Evolutionary conservation across 768 basidiomycete genomes (phyloP).

Genomic region (Pleurotus cornucopiae): DNA sequence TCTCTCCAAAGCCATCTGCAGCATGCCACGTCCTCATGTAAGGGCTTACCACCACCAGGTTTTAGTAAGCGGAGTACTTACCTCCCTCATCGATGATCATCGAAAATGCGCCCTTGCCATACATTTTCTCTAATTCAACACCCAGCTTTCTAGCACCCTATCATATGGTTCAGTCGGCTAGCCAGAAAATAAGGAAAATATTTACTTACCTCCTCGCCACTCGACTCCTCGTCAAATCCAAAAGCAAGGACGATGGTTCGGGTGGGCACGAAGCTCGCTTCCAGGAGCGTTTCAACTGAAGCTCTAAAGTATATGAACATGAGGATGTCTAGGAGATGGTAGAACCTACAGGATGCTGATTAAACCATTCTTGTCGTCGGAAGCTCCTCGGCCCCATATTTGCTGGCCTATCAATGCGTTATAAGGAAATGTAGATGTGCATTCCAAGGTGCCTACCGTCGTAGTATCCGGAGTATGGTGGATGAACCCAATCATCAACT

Average conservation of each 20-base stretch:
- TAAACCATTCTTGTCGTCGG: constrained; percentile 74
- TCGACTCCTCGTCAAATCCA: constrained; percentile 77
- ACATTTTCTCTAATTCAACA: constrained; percentile 46
- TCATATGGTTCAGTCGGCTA: neutral
- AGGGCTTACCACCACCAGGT: too few species aligned
- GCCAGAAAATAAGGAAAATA: neutral
- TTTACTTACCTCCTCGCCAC: constrained; percentile 50
- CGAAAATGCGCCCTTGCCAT: constrained; percentile 69
- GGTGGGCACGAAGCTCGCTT: constrained; percentile 56
- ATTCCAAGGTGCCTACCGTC: constrained; percentile 35
- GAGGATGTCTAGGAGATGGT: neutral
- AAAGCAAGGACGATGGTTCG: constrained; percentile 60
- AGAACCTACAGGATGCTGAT: constrained; percentile 55
- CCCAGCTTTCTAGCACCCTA: constrained; percentile 55
- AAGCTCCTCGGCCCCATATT: constrained; percentile 73
- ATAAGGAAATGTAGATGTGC: neutral
- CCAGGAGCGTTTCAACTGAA: constrained; percentile 61
- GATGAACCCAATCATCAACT: constrained; percentile 52
- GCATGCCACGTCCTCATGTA: neutral
- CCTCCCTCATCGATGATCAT: constrained; percentile 89
- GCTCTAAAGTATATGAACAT: constrained; percentile 23
- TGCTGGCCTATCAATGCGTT: neutral
- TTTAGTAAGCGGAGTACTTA: constrained; percentile 13
- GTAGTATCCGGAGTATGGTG: constrained; percentile 60
- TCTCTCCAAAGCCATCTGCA: constrained; percentile 40